phyloP scores from a whole-genome alignment of 306 rosid species.

The Oemleria cerasiformis region DNA sequence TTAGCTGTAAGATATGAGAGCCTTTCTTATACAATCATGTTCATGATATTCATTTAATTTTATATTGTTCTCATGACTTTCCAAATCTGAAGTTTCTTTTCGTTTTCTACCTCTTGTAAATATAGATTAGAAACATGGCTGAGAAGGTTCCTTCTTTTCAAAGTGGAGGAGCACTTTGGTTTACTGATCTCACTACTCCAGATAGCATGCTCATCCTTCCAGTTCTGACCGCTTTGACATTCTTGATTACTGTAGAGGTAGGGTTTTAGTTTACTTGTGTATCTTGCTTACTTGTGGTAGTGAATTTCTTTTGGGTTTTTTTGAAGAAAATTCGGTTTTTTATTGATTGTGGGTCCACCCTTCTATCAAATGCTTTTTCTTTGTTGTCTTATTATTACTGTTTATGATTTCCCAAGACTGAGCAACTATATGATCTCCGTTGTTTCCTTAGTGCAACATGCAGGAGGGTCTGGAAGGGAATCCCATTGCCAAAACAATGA shows the following conservation, averaged over 20 bases:
- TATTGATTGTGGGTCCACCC: background rate
- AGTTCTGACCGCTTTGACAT: constrained; percentile 66
- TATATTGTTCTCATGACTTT: background rate
- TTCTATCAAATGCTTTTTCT: background rate
- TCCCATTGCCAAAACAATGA: constrained; percentile 74
- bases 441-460: constrained; percentile 62
- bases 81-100: background rate
- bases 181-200: constrained; percentile 82
- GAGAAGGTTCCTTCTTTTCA: constrained; percentile 86
- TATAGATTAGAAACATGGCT: constrained; percentile 77
- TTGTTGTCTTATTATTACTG: constrained; percentile 1
- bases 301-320: background rate
- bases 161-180: constrained; percentile 88
- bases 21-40: constrained; percentile 20
- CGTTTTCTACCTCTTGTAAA: background rate
- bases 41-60: background rate
- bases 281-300: background rate
- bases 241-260: constrained; percentile 85
- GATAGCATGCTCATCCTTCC: constrained; percentile 67
- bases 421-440: background rate
- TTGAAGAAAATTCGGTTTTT: background rate
- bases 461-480: constrained; percentile 97
- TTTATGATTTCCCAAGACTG: constrained; percentile 1
- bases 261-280: constrained; percentile 10
- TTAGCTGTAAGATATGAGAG: constrained; percentile 60